Evolutionary conservation across 179 eudicot genomes (phyloP).

Genomic region (Spinacia oleracea): DNA sequence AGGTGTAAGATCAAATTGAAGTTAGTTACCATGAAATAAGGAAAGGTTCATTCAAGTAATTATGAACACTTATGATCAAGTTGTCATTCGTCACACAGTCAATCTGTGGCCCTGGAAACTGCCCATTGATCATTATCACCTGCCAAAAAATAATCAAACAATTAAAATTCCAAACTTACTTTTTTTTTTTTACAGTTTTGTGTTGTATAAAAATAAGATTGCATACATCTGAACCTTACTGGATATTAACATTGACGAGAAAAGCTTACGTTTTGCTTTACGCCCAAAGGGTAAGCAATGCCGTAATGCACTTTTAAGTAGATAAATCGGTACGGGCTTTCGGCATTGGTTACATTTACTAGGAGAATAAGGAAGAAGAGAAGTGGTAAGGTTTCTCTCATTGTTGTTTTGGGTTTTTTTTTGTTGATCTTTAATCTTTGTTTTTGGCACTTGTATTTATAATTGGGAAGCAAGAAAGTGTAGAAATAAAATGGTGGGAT

Average conservation of each 20-base stretch:
- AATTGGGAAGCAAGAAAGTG: not conserved
- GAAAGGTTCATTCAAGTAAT: conserved; percentile 82
- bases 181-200: not conserved
- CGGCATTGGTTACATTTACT: conserved; percentile 51
- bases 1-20: not conserved
- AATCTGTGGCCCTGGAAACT: conserved; percentile 92
- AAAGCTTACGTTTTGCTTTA: conserved; percentile 58
- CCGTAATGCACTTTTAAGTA: conserved; percentile 80
- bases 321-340: conserved; percentile 75
- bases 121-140: conserved; percentile 96
- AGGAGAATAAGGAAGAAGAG: conserved; percentile 28
- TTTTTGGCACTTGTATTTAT: not conserved
- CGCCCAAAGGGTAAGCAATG: conserved; percentile 68
- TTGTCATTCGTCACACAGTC: conserved; percentile 94
- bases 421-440: not conserved
- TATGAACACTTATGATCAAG: conserved; percentile 76
- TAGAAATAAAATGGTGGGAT: not conserved
- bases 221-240: conserved; percentile 1
- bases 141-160: conserved; percentile 28
- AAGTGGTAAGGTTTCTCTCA: conserved; percentile 31
- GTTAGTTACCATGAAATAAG: conserved; percentile 72
- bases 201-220: not conserved
- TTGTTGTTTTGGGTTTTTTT: conserved; percentile 16
- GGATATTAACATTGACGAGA: not conserved
- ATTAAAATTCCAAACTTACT: not conserved